Base-by-base conservation (phyloP, 805 yeast species). In the Starmerella khaoyaiensis region DNA sequence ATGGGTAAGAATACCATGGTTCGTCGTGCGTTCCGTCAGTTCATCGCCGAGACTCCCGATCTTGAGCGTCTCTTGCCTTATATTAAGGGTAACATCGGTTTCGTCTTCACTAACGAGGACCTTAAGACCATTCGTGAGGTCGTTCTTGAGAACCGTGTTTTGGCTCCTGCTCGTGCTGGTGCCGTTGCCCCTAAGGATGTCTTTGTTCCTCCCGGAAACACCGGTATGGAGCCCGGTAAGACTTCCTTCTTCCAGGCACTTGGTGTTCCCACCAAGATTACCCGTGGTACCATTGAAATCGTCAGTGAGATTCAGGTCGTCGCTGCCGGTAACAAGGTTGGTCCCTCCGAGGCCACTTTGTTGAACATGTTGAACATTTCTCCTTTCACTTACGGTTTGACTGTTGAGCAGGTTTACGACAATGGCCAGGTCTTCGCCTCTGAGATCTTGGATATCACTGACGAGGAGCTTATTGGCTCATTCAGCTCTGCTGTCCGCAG, bases 1-100 rank as follows among this genome's bases (percentile, higher is more conserved):
- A 90, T 90, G 98, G 99, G 99, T 74, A 90, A 90, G 81, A 90
- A 90, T 95, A 90, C 99, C 76, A 87, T 90, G 97, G 94, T 90
- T 55, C 83, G 99, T 75, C 84, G 97, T 73, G 99, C 98, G 64
- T 72, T 90, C 75, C 84, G 98, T 73, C 90, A 84, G 60, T 82
- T 83, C 78, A 63, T 86, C 56, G 37, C 77, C 60, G 97, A 87
- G 64, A 74, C 82, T 69, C 96, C 97, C 65, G 96, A 90, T 59
- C 80, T 65, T 64, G 98, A 90, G 74, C 84, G 79, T 68, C 67
- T 90, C 59, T 71, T 90, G 68, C 97, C 98, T 55, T 79, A 69
- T 73, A 75, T 93, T 66, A 83, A 68, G 68, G 99, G 98, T 71
- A 90, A 90, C 74, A 86, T 90, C 71, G 99, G 99, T 76, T 90